These are phyloP conservation scores for Tulasnella sp. DNA, from an alignment of 768 basidiomycete genomes.

Conservation along the genomic window DNA sequence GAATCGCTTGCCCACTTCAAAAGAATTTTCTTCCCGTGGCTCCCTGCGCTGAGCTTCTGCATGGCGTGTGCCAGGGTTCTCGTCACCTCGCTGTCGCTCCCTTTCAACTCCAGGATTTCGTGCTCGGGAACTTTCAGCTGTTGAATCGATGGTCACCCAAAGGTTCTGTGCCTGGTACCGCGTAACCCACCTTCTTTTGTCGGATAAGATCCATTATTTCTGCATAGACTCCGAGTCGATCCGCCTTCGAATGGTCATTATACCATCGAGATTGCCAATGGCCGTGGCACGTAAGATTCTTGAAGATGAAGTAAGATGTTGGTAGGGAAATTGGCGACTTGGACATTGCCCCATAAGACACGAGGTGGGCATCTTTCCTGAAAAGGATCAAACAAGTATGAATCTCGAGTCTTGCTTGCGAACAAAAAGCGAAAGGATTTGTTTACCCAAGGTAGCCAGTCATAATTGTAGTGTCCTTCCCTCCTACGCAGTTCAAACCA, in stretches of 20 bases:
- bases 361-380: constrained; percentile 56
- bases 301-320: constrained; percentile 79
- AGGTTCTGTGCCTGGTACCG: background rate
- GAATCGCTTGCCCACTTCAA: constrained; percentile 38
- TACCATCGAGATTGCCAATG: constrained; percentile 81
- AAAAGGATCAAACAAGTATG: background rate
- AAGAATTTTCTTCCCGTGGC: constrained; percentile 50
- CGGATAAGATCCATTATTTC: constrained; percentile 52
- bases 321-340: constrained; percentile 74
- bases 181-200: constrained; percentile 46
- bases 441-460: constrained; percentile 53
- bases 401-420: background rate
- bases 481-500: constrained; percentile 59
- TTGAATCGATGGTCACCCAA: background rate
- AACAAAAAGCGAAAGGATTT: background rate
- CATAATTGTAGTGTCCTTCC: constrained; percentile 66
- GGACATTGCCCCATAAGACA: constrained; percentile 90
- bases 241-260: constrained; percentile 43
- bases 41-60: constrained; percentile 38
- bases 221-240: constrained; percentile 51
- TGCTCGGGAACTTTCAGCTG: constrained; percentile 67
- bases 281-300: constrained; percentile 67
- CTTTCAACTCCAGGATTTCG: constrained; percentile 58
- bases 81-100: constrained; percentile 41
- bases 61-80: constrained; percentile 39